Conservation (phyloP, 768 basidiomycete species). For the Arthromyces matolae region DNA sequence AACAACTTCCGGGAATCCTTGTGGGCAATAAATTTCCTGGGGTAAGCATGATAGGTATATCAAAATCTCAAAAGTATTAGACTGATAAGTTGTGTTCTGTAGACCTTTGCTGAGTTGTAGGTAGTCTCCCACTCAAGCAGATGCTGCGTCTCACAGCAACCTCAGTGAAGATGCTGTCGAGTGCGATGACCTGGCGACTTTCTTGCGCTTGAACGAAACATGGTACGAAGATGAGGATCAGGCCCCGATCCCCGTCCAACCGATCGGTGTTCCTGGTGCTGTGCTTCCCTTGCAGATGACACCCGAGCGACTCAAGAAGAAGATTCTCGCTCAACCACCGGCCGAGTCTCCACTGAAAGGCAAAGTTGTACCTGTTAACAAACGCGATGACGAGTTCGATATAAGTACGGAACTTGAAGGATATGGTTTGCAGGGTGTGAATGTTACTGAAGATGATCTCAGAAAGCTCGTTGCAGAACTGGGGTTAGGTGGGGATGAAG, state of each 20-base stretch:
- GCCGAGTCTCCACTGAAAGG: conserved; percentile 40
- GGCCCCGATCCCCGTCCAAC: conserved; percentile 50
- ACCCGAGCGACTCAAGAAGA: conserved; percentile 63
- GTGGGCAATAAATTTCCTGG: conserved; percentile 75
- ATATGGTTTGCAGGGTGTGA: conserved; percentile 72
- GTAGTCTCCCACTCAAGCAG: conserved; percentile 20
- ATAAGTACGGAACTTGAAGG: conserved; percentile 65
- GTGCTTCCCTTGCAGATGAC: conserved; percentile 74
- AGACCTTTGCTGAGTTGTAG: conserved; percentile 78
- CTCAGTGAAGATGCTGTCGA: conserved; percentile 83
- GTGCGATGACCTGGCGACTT: conserved; percentile 63
- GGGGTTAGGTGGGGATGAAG: conserved; percentile 74
- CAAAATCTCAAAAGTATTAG: no score
- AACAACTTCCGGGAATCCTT: conserved; percentile 80
- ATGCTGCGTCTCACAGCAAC: conserved; percentile 5
- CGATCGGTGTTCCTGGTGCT: conserved; percentile 81
- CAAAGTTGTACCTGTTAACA: conserved; percentile 49
- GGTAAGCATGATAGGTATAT: no score
- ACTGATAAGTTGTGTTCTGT: no score
- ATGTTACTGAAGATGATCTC: conserved; percentile 74
- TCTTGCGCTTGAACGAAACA: conserved; percentile 68
- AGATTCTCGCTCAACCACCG: conserved; percentile 43
- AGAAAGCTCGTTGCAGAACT: conserved; percentile 67
- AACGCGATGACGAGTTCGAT: conserved; percentile 54
- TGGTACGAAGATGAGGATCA: conserved; percentile 66